Evolutionary conservation across 208 protist genomes (phyloP).

Genomic region (Trypanosoma avium): DNA sequence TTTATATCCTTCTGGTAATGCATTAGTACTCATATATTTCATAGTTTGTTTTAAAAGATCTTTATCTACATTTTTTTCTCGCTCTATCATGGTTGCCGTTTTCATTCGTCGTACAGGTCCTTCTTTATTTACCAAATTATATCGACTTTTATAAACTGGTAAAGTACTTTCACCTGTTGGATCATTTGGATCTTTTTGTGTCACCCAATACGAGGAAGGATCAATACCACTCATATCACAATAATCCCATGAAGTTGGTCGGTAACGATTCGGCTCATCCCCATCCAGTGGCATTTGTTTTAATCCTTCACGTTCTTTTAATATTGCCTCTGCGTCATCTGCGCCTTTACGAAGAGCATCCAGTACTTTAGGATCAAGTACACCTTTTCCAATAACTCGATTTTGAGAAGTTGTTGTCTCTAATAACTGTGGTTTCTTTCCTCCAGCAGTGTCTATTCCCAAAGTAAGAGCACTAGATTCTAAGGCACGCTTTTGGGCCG

Average conservation of each 20-base stretch:
- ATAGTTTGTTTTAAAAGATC: conserved; percentile 46
- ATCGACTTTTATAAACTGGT: conserved; percentile 84
- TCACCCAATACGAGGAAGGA: conserved; percentile 68
- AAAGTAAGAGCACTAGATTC: neutral
- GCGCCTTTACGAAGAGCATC: conserved; percentile 48
- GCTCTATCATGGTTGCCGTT: conserved; percentile 51
- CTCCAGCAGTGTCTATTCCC: conserved; percentile 1
- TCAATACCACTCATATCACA: conserved; percentile 80
- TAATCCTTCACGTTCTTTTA: conserved; percentile 38
- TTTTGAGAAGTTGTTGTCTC: conserved; percentile 61
- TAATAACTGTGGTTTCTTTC: conserved; percentile 66
- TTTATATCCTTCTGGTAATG: conserved; percentile 68
- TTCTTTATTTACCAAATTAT: conserved; percentile 85
- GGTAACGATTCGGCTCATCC: conserved; percentile 53
- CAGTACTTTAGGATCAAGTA: conserved; percentile 68
- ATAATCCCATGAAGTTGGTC: conserved; percentile 87
- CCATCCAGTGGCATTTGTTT: conserved; percentile 50
- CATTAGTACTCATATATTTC: conserved; percentile 33
- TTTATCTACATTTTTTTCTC: conserved; percentile 53
- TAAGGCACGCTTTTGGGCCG: conserved; percentile 56
- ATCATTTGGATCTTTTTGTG: conserved; percentile 36
- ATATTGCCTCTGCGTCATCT: conserved; percentile 39
- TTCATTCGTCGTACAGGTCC: conserved; percentile 65
- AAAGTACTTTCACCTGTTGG: conserved; percentile 23
- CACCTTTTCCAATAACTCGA: conserved; percentile 48